These are phyloP conservation scores for Salix suchowensis DNA, from an alignment of 345 rosid genomes.

Conservation along the genomic window DNA sequence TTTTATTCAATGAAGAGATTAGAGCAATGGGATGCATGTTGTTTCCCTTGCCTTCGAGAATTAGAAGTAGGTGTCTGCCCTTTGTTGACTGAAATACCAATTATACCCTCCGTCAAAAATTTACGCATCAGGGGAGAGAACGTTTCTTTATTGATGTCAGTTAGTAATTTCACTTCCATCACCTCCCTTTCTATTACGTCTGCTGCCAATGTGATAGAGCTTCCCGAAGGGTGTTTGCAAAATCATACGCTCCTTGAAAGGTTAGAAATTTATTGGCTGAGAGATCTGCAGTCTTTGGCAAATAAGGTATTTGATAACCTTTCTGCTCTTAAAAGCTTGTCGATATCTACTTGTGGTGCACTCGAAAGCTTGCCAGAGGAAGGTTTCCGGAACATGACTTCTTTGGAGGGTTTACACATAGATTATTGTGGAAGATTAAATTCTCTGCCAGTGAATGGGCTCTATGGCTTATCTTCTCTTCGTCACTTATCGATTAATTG, in stretches of 20 bases:
- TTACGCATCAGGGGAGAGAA: neutral
- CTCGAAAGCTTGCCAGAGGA: conserved; percentile 8
- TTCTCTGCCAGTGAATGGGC: neutral
- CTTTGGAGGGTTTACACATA: neutral
- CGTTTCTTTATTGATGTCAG: neutral
- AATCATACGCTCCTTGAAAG: no score
- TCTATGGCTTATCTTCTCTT: neutral
- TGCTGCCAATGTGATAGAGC: no score
- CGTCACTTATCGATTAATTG: neutral
- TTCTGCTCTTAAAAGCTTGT: neutral
- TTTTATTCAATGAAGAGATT: neutral
- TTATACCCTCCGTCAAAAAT: neutral
- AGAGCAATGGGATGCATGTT: neutral
- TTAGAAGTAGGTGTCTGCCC: neutral
- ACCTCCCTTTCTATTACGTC: neutral
- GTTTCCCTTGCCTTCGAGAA: neutral
- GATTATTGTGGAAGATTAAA: neutral
- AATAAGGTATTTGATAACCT: neutral
- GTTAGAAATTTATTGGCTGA: rapidly evolving
- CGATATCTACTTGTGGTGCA: rapidly evolving
- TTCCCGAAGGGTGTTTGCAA: no score
- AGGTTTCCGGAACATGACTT: neutral
- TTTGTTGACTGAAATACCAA: neutral
- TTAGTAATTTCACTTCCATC: neutral
- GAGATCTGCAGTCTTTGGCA: no score